Percentiles rank a stretch among this genome's conserved stretches.
These are phyloP conservation scores for Yamadazyma diddensiae DNA, from an alignment of 1,139 yeast genomes.

Conservation along the genomic window DNA sequence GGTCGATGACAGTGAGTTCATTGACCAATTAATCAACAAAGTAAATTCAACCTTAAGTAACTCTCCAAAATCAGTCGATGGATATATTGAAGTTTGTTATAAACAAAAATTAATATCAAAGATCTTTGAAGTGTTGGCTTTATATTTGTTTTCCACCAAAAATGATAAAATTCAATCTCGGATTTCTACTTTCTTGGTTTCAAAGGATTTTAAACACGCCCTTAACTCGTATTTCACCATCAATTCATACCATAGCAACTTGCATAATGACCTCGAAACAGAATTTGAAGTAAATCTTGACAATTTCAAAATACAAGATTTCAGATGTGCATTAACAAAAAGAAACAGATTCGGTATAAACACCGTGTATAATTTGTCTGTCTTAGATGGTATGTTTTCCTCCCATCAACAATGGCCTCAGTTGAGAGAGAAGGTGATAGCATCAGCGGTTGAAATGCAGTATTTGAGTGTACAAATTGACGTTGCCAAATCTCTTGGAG, in stretches of 20 bases:
- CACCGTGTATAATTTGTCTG: conserved; percentile 56
- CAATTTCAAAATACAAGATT: conserved; percentile 46
- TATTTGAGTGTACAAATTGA: conserved; percentile 64
- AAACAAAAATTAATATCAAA: conserved; percentile 60
- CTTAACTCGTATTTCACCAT: conserved; percentile 31
- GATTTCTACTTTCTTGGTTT: conserved; percentile 43
- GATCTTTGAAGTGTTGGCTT: conserved; percentile 71
- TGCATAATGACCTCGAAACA: conserved; percentile 31
- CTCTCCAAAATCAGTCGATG: conserved; percentile 17
- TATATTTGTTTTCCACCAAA: conserved; percentile 62
- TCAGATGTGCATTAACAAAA: conserved; percentile 48
- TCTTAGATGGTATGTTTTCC: conserved; percentile 61
- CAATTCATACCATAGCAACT: conserved; percentile 31
- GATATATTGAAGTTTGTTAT: conserved; percentile 47
- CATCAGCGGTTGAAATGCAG: conserved; percentile 64
- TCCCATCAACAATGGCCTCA: conserved; percentile 49
- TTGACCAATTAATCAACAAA: conserved; percentile 46
- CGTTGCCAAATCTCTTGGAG: conserved; percentile 76
- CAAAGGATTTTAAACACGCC: conserved; percentile 29
- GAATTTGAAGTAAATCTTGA: conserved; percentile 51
- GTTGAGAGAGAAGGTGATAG: conserved; percentile 48
- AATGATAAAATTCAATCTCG: conserved; percentile 37
- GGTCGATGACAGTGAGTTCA: conserved; percentile 49
- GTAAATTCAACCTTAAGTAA: conserved; percentile 22
- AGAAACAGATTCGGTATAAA: conserved; percentile 50